Conservation (phyloP, 805 yeast species). For the Saturnispora gosingensis region DNA sequence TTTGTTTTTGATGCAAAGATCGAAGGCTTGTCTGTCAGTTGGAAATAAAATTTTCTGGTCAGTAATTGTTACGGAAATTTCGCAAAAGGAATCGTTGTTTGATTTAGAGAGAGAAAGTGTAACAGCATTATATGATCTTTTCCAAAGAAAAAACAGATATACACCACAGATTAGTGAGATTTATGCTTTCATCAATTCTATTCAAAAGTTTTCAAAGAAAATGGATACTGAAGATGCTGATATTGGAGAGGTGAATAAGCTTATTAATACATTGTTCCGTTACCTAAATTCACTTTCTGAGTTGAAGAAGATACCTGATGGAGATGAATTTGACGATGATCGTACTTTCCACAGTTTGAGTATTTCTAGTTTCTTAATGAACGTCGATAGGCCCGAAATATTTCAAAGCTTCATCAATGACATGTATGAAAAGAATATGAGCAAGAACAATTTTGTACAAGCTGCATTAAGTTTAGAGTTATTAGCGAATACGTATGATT, state of each 20-base stretch:
- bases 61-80: slow-evolving; percentile 56
- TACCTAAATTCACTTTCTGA: slow-evolving; percentile 60
- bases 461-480: slow-evolving; percentile 77
- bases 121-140: slow-evolving; percentile 54
- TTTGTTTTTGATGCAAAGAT: slow-evolving; percentile 60
- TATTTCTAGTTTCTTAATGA: slow-evolving; percentile 65
- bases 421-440: slow-evolving; percentile 55
- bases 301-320: slow-evolving; percentile 64
- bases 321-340: slow-evolving; percentile 81
- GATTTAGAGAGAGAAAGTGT: slow-evolving; percentile 58
- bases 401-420: slow-evolving; percentile 72
- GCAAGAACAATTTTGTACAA: slow-evolving; percentile 59
- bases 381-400: slow-evolving; percentile 70
- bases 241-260: slow-evolving; percentile 37
- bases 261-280: slow-evolving; percentile 46
- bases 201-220: slow-evolving; percentile 37
- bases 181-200: slow-evolving; percentile 38
- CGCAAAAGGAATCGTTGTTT: slow-evolving; percentile 44
- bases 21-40: slow-evolving; percentile 47
- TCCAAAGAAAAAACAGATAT: slow-evolving; percentile 42
- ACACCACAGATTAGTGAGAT: slow-evolving; percentile 51
- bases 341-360: slow-evolving; percentile 71
- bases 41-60: slow-evolving; percentile 67
- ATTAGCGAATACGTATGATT: slow-evolving; percentile 64
- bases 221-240: slow-evolving; percentile 61